These are phyloP conservation scores for Ustilago xerochloae DNA, from an alignment of 1,284 basidiomycete genomes.

Conservation along the genomic window DNA sequence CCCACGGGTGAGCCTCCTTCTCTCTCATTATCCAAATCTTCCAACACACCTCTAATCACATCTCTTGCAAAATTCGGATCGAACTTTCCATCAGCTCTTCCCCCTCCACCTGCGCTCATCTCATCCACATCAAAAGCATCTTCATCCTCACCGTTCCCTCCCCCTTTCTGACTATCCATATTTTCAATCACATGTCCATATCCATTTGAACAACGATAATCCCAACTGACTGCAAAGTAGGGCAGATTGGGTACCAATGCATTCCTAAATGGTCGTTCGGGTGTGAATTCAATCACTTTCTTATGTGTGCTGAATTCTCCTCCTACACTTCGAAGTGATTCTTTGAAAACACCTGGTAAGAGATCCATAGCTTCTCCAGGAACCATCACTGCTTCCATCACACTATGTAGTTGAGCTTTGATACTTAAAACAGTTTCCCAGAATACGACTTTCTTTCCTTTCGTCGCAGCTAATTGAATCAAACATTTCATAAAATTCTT, in stretches of 20 bases:
- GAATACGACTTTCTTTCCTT: constrained; percentile 89
- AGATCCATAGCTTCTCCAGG: constrained; percentile 84
- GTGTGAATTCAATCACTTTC: constrained; percentile 91
- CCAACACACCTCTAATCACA: constrained; percentile 90
- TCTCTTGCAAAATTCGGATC: constrained; percentile 80
- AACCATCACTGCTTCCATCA: constrained; percentile 88
- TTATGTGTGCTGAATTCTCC: constrained; percentile 97
- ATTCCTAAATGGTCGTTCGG: constrained; percentile 49
- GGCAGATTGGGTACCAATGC: constrained; percentile 90
- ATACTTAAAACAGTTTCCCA: constrained; percentile 90
- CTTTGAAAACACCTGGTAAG: constrained; percentile 92
- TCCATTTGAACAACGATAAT: constrained; percentile 80
- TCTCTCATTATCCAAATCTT: constrained; percentile 82
- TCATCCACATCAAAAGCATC: constrained; percentile 72
- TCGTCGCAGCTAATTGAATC: constrained; percentile 86
- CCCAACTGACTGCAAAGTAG: constrained; percentile 98
- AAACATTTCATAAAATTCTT: constrained; percentile 98
- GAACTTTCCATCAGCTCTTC: constrained; percentile 28
- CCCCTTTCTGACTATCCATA: constrained; percentile 70
- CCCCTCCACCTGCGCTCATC: constrained; percentile 15
- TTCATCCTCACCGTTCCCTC: constrained; percentile 62
- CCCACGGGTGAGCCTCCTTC: neutral
- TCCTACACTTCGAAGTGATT: constrained; percentile 90
- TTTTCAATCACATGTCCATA: constrained; percentile 80
- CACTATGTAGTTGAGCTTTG: constrained; percentile 87